Conservation (phyloP, 2,329 filamentous ascomycete genomes). For the Fusarium nurragi region DNA sequence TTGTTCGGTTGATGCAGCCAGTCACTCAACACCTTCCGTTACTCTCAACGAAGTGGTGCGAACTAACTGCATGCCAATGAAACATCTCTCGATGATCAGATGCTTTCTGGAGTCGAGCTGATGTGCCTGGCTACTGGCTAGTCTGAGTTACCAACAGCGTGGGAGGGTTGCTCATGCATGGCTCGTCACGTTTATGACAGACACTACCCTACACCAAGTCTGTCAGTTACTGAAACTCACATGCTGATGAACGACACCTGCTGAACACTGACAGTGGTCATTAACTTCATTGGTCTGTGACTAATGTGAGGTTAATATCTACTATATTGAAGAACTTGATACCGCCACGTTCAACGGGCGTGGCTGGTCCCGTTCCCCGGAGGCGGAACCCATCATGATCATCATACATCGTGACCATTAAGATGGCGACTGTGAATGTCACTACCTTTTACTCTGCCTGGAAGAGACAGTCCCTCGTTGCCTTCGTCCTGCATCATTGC, state of each 20-base stretch:
- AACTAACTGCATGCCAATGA: neutral
- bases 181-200: neutral
- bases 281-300: neutral
- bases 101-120: neutral
- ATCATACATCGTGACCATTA: neutral
- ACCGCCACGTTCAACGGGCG: neutral
- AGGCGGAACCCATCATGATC: conserved; percentile 9
- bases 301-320: neutral
- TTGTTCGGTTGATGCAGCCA: neutral
- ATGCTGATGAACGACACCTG: neutral
- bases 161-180: conserved; percentile 6
- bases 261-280: neutral
- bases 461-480: neutral
- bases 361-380: conserved; percentile 13
- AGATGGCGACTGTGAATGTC: conserved; percentile 3
- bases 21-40: neutral
- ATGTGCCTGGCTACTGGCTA: neutral
- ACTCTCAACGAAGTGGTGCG: conserved; percentile 19
- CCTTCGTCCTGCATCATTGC: neutral
- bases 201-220: conserved; percentile 18
- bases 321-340: neutral
- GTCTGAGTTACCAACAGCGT: neutral
- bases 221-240: neutral
- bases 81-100: conserved; percentile 7
- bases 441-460: neutral